phyloP scores from a whole-genome alignment of 23 red algal genomes.

The Gracilariopsis chorda region DNA sequence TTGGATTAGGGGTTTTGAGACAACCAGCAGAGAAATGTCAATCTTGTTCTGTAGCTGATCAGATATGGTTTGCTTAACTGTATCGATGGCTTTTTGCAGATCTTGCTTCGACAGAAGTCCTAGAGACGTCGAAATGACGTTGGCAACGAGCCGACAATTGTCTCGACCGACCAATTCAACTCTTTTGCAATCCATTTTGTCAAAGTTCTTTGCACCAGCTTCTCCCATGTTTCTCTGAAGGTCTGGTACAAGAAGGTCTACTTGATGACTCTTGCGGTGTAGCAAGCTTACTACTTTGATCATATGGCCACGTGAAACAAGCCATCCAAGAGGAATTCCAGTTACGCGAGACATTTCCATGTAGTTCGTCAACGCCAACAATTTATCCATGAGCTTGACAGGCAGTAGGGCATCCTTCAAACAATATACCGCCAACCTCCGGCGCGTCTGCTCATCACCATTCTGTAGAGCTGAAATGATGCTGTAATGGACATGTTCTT shows the following conservation, averaged over 20 bases:
- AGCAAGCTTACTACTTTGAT: constrained; percentile 91
- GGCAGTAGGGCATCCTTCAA: constrained; percentile 91
- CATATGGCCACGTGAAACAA: constrained; percentile 88
- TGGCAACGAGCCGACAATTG: constrained; percentile 97
- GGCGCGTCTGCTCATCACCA: constrained; percentile 86
- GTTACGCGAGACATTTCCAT: constrained; percentile 95
- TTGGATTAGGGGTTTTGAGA: constrained; percentile 82
- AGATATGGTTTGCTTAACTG: constrained; percentile 76
- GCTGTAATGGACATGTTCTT: constrained; percentile 93
- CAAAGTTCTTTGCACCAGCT: constrained; percentile 74
- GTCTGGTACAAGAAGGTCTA: constrained; percentile 76
- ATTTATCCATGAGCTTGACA: constrained; percentile 85
- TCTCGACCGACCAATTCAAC: constrained; percentile 92
- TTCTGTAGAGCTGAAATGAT: constrained; percentile 86
- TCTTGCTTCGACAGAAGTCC: constrained; percentile 70
- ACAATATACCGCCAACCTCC: constrained; percentile 89
- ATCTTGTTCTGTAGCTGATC: constrained; percentile 91
- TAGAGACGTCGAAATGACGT: constrained; percentile 73
- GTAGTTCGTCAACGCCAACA: constrained; percentile 93
- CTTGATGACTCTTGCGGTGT: constrained; percentile 76
- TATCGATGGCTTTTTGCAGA: constrained; percentile 65
- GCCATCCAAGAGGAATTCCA: constrained; percentile 86
- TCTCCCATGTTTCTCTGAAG: constrained; percentile 70
- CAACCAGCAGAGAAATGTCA: constrained; percentile 91
- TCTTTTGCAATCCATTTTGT: constrained; percentile 98